Evolutionary conservation across 2,329 filamentous ascomycete genomes (phyloP), one percentile per base, ranked within the genome.

Genomic region (Mycosphaerella arachidis): DNA sequence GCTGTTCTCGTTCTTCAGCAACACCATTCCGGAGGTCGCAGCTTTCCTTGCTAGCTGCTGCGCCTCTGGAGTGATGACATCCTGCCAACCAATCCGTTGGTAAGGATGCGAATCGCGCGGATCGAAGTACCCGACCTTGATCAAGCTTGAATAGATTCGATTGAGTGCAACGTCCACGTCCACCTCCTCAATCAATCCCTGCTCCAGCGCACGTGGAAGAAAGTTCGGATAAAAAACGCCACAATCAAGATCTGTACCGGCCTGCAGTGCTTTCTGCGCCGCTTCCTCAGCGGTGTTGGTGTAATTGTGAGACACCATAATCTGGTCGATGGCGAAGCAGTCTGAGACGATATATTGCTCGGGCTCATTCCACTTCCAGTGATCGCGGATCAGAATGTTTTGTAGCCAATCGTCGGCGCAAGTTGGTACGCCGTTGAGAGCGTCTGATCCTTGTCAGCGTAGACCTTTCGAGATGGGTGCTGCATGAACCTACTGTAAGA

Each of bases 301-400:
- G 59, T 68, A 76, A 20, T 72, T 65, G 57, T 77, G 80, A 0
- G 77, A 76, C 24, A 75, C 74, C 60, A 76, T 83, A 53, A 87
- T 79, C 66, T 86, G 81, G 18, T 80, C 74, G 1, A 87, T 76
- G 0, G 86, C 82, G 58, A 84, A 84, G 63, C 86, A 89, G 67
- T 88, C 86, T 10, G 81, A 82, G 0, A 82, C 84, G 40, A 89
- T 78, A 66, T 81, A 86, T 60, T 86, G 82, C 46, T 84, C 80
- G 24, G 29, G 80, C 82, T 66, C 85, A 86, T 63, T 79, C 46
- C 46, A 57, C 12, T 40, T 27, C 46, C 55, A 57, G 16, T 40
- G 37, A 13, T 30, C 33, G 9, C 33, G 35, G 13, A 57, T 20
- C 12, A 57, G 30, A 18, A 13, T 40, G 20, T 29, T 37, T 5